Evolutionary conservation across 2,329 filamentous ascomycete species (phyloP).

Genomic region (Exophiala xenobiotica): DNA sequence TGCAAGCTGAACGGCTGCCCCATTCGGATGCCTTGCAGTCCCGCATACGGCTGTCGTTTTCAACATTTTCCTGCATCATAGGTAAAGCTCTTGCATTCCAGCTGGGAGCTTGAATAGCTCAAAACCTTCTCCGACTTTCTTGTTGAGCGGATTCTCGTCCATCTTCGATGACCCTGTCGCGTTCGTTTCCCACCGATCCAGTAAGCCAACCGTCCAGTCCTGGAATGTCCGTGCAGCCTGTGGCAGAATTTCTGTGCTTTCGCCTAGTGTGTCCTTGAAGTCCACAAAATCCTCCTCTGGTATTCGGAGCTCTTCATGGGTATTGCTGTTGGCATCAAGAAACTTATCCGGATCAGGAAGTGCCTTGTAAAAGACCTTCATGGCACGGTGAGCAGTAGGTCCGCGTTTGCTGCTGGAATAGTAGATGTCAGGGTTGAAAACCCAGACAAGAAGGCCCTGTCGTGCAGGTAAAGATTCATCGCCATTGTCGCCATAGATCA

Average conservation of each 20-base stretch:
- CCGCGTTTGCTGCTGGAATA: constrained; percentile 49
- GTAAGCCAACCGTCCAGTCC: constrained; percentile 55
- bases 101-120: constrained; percentile 25
- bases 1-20: no score
- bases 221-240: constrained; percentile 51
- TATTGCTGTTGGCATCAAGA: constrained; percentile 40
- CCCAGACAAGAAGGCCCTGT: constrained; percentile 46
- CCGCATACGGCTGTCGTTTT: no score
- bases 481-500: constrained; percentile 42
- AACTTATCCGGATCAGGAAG: constrained; percentile 36
- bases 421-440: constrained; percentile 60
- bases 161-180: constrained; percentile 25
- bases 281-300: constrained; percentile 30
- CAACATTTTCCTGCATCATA: no score
- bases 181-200: constrained; percentile 46
- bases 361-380: constrained; percentile 57
- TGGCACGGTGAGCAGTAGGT: constrained; percentile 46
- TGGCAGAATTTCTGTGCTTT: constrained; percentile 50
- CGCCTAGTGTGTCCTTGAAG: constrained; percentile 37
- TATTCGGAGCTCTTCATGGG: constrained; percentile 51
- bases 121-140: constrained; percentile 25
- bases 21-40: no score
- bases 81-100: constrained; percentile 24
- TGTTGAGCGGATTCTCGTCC: constrained; percentile 29
- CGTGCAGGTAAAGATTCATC: constrained; percentile 1